A percentile compares a stretch with the other conserved stretches of the same genome.
Evolutionary conservation across 202 grass and related monocot genomes (phyloP).

Genomic region (Digitaria exilis): DNA sequence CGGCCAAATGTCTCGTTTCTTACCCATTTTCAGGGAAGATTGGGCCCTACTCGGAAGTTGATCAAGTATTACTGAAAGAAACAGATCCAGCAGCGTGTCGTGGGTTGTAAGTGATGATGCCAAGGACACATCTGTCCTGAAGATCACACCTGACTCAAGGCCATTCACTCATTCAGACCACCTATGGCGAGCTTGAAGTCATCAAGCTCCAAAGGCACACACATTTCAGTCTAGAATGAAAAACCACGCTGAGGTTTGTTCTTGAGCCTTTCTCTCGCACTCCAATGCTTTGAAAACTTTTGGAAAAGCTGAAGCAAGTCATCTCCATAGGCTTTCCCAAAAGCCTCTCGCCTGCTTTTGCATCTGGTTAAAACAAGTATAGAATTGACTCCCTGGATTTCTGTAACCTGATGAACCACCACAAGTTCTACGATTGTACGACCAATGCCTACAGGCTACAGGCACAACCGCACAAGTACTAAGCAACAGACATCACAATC

Average conservation of each 20-base stretch:
- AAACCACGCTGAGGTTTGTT: neutral
- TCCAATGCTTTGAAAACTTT: constrained; percentile 31
- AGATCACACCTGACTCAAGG: constrained; percentile 14
- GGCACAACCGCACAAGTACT: neutral
- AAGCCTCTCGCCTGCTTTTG: constrained; percentile 18
- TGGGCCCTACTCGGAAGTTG: neutral
- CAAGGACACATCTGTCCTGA: constrained; percentile 9
- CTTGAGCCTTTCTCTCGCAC: constrained; percentile 18
- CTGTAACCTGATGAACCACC: neutral
- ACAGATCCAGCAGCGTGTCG: constrained; percentile 12
- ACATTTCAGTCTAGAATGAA: neutral
- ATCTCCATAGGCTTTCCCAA: constrained; percentile 22
- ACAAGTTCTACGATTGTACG: neutral
- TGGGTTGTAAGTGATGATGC: constrained; percentile 36
- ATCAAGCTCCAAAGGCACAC: constrained; percentile 4
- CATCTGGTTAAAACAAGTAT: constrained; percentile 1
- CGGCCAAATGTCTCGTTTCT: neutral
- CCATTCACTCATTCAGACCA: neutral
- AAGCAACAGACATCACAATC: neutral
- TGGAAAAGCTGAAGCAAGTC: constrained; percentile 42
- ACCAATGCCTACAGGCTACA: neutral
- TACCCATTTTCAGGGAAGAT: neutral
- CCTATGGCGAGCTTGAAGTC: constrained; percentile 8
- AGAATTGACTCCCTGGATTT: constrained; percentile 24
- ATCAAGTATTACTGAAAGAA: neutral